Evolutionary conservation across 1,139 yeast species (phyloP), one percentile per base, ranked within the genome.

Genomic region (Meyerozyma elateridarum): DNA sequence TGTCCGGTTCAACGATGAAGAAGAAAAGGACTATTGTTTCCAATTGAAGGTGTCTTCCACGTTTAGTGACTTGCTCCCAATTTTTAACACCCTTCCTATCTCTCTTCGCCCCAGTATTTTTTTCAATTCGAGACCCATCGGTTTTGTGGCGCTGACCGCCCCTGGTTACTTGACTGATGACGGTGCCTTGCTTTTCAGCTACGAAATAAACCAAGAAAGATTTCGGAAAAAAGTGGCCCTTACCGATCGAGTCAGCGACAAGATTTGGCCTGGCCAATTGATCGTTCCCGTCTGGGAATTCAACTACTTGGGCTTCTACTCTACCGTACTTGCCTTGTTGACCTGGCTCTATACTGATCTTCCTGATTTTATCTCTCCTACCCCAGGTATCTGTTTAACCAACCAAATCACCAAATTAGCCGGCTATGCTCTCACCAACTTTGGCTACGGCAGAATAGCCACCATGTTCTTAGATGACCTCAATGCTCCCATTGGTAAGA

Each of bases 331-430:
- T 0, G 39, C 70, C 6, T 63, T 88, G 48, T 34, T 71, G 9
- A 61, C 61, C 13, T 91, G 98, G 97, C 71, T 91, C 40, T 91
- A 89, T 56, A 79, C 95, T 3, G 97, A 91, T 59, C 69, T 91
- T 52, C 98, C 98, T 1, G 95, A 87, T 51, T 73, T 69, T 46
- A 66, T 87, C 36, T 76, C 89, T 26, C 96, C 96, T 31, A 89
- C 97, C 4, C 97, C 97, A 0, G 96, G 96, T 18, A 70, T 79
- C 37, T 82, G 91, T 43, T 65, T 87, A 37, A 82, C 94, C n/a
- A 79, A 79, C 49, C 76, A 79, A 44, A 41, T 77, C 17, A 62
- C 78, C 25, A 57, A 60, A 42, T 20, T 54, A 8, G 42, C 66
- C 15, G 59, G 68, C 17, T 42, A 42, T 25, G 32, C 68, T 5